Base-by-base conservation (phyloP, 495 filamentous ascomycete species). In the Darksidea phi region DNA sequence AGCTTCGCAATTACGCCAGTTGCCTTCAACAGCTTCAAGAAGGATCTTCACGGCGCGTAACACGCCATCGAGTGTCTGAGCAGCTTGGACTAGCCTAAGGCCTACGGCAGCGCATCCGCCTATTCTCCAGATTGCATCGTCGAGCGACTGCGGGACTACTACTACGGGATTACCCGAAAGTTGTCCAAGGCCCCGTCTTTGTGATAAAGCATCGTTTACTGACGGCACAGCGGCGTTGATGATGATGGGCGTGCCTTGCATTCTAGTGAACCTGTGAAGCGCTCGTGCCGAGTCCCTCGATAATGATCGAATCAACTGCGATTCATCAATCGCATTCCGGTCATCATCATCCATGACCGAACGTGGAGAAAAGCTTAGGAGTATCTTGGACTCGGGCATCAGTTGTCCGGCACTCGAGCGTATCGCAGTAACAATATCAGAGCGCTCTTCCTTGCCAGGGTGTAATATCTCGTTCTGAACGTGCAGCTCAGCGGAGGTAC, bases 1-100 rank as follows among this genome's bases (percentile, higher is more conserved):
- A 48, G 93, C 92, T 73, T 98, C 94, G 67, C 95, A 97, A 64
- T 97, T 97, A 64, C 94, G 84, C 94, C 94, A 98, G 71, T 86
- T 96, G 48, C 87, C 85, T 68, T 88, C 84, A 15, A 96, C 86
- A 52, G 87, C 86, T 69, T 87, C 84, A 61, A 96, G 90, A 43
- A 96, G 77, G 51, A 94, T 87, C 63, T 91, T 83, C 11, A 95
- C 86, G 2, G 91, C 86, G 37, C 88, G 80, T n/a, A 89, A 75
- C 36, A 90, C 80, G 28, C 80, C 83, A 43, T 88, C 81, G 10
- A 79, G 77, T n/a, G 82, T 86, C 15, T 77, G 76, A 18, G 95
- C 85, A 12, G 84, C 77, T 68, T 96, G 89, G 13, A 98, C 74
- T 43, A 97, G 74, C 70, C 91, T 94, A 28, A 98, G 71, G 41